Evolutionary conservation across 2,329 filamentous ascomycete genomes (phyloP), one percentile per base, ranked within the genome.

Genomic region (Thielaviopsis punctulata): DNA sequence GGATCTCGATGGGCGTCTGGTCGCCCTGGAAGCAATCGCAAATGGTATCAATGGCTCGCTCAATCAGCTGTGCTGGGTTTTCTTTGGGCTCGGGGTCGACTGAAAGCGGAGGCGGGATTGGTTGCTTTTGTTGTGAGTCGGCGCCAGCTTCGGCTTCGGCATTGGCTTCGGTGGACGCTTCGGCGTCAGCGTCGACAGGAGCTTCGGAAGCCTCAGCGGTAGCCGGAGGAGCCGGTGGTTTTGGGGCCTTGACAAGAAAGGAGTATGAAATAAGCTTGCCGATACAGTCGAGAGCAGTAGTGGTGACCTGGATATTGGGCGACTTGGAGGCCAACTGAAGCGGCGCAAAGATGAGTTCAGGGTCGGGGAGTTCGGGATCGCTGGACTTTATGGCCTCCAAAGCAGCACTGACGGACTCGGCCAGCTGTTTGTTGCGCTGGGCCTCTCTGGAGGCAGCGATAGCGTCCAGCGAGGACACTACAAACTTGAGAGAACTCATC

Each of bases 1-100:
- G 92, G 47, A 96, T 84, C 65, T 95, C 90, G 50, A 84, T 77
- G 3, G 87, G 82, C 0, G 93, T 98, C 1, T 86, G 86, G 69
- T 98, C 92, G 63, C 92, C 90, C 64, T 96, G 89, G 64, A 98
- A 98, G 66, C 92, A 98, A 64, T 96, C 90, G 73, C 92, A 98
- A 72, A 98, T 98, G 33, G 92, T 95, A 68, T 98, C 93, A 62
- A 98, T 98, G 55, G 93, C 92, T 58, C 90, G 79, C 68, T 98
- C 93, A 63, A 98, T 98, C 58, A 98, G 73, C 15, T 90, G 89
- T 3, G 84, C 73, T 23, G 44, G 44, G 10, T 41, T 43, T 52
- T 21, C 45, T 45, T 27, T 62, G 45, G 60, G 59, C 48, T 64
- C 61, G 54, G 61, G 60, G 44, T 66, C 66, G 58, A 72, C 68